These are phyloP conservation scores for Apiospora phragmitis DNA, from an alignment of 2,329 filamentous ascomycete genomes.

Conservation along the genomic window DNA sequence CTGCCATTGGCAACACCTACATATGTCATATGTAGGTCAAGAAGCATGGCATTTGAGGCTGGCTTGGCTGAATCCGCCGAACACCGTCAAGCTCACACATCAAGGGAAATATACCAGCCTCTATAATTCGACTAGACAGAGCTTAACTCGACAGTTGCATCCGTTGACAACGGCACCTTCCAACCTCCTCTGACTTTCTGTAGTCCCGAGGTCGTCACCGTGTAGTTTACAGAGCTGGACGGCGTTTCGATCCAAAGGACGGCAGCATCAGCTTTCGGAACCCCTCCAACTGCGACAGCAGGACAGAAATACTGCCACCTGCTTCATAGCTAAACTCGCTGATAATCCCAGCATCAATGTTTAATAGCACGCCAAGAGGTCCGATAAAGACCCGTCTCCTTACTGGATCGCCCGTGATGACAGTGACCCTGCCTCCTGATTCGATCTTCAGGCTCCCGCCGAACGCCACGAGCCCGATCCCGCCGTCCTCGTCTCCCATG, in stretches of 20 bases:
- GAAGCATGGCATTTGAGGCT: background rate
- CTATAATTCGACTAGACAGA: background rate
- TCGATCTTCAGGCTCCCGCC: background rate
- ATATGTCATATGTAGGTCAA: background rate
- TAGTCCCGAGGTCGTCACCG: slow-evolving; percentile 22
- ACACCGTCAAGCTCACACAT: background rate
- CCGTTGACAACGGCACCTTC: slow-evolving; percentile 25
- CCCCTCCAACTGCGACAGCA: slow-evolving; percentile 31
- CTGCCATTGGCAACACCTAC: background rate
- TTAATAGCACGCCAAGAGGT: slow-evolving; percentile 41
- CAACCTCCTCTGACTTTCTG: slow-evolving; percentile 28
- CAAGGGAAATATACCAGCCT: background rate
- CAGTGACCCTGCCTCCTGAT: slow-evolving; percentile 28
- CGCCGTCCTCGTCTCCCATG: slow-evolving; percentile 28
- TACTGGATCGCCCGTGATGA: slow-evolving; percentile 47
- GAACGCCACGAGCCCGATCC: slow-evolving; percentile 44
- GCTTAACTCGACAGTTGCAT: slow-evolving; percentile 1
- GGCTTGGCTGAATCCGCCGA: background rate
- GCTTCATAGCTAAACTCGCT: slow-evolving; percentile 35
- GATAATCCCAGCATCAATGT: slow-evolving; percentile 45
- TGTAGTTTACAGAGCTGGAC: slow-evolving; percentile 24
- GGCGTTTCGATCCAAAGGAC: slow-evolving; percentile 39
- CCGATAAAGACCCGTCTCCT: slow-evolving; percentile 50
- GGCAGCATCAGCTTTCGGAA: slow-evolving; percentile 28
- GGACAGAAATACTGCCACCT: slow-evolving; percentile 27